These are phyloP conservation scores for Neophaeococcomyces aloes DNA, from an alignment of 2,329 filamentous ascomycete genomes.

Conservation along the genomic window DNA sequence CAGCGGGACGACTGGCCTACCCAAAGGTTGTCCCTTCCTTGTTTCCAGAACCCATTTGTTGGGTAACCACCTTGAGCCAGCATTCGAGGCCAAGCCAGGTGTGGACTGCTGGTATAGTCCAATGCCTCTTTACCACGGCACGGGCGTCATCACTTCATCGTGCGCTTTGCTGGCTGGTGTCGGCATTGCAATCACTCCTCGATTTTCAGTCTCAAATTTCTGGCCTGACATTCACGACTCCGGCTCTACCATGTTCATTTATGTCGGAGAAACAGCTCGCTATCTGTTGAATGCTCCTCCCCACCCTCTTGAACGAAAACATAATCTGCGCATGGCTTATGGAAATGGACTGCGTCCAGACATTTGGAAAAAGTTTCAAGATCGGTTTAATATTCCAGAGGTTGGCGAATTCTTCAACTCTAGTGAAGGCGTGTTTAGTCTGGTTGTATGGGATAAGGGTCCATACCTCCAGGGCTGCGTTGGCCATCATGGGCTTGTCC, in stretches of 20 bases:
- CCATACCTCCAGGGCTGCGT: conserved; percentile 55
- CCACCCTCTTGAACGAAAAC: conserved; percentile 35
- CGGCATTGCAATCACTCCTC: conserved; percentile 30
- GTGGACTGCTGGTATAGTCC: conserved; percentile 61
- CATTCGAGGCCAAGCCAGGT: conserved; percentile 22
- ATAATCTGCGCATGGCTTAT: conserved; percentile 35
- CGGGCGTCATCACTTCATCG: conserved; percentile 52
- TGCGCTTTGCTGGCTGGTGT: conserved; percentile 44
- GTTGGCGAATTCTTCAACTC: conserved; percentile 70
- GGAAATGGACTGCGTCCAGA: conserved; percentile 41
- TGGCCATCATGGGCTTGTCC: conserved; percentile 58
- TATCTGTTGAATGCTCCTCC: conserved; percentile 38
- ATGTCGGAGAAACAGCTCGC: conserved; percentile 41
- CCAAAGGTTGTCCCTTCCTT: conserved; percentile 58
- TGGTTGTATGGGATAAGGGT: conserved; percentile 51
- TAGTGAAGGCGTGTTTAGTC: conserved; percentile 57
- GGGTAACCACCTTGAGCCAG: conserved; percentile 25
- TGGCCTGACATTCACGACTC: conserved; percentile 24
- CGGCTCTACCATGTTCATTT: conserved; percentile 48
- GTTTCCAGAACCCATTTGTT: conserved; percentile 37
- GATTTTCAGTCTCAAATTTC: conserved; percentile 23
- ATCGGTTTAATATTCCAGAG: conserved; percentile 33
- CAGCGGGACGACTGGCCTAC: conserved; percentile 63
- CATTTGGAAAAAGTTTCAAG: conserved; percentile 39
- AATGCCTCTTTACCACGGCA: conserved; percentile 71